These are phyloP conservation scores for Ascoidea tarda DNA, from an alignment of 805 yeast species.

Conservation along the genomic window DNA sequence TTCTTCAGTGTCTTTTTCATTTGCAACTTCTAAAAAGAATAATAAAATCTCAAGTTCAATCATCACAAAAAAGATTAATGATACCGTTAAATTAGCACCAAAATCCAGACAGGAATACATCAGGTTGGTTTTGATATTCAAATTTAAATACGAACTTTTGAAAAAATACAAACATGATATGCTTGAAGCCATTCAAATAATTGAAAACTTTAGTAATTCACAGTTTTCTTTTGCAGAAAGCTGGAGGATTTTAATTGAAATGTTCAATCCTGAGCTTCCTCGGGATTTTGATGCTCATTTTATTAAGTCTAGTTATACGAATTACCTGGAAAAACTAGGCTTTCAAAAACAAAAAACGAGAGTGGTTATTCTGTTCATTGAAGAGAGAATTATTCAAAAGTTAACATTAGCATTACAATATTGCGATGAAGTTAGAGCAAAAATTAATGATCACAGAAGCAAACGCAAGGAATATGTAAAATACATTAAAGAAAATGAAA, in stretches of 20 bases:
- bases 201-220: no score
- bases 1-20: not conserved
- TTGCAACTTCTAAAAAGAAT: no score
- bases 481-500: not conserved
- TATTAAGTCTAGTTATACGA: not conserved
- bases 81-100: not conserved
- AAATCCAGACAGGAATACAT: not conserved
- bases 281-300: not conserved
- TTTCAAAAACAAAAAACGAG: not conserved
- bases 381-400: not conserved
- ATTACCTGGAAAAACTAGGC: not conserved
- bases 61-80: not conserved
- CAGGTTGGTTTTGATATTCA: not conserved
- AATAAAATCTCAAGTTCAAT: no score
- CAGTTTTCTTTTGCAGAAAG: not conserved
- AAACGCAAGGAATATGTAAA: not conserved
- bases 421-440: not conserved
- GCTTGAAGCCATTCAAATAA: not conserved
- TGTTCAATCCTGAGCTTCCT: not conserved
- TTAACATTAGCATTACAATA: not conserved
- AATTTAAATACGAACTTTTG: no score
- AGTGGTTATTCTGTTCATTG: not conserved
- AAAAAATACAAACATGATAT: not conserved
- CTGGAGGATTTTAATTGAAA: not conserved
- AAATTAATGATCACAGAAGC: not conserved